Conservation (phyloP, 2,329 filamentous ascomycete genomes). For the Xylaria sp. region DNA sequence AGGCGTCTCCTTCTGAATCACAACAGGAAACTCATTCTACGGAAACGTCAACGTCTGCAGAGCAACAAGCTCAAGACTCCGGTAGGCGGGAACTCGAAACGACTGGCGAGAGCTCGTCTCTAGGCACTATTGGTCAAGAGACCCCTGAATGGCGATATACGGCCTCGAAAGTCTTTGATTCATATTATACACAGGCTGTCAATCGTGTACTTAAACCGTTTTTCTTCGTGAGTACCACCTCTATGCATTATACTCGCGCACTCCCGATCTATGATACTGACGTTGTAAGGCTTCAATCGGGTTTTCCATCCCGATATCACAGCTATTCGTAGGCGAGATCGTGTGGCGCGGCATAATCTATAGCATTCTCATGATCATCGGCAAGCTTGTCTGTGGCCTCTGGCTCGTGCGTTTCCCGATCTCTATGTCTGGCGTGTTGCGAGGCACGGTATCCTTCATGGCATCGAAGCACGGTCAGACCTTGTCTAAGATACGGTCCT, state of each 20-base stretch:
- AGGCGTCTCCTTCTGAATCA: not conserved
- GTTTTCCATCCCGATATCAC: conserved; percentile 78
- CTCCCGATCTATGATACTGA: conserved; percentile 12
- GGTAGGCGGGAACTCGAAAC: not conserved
- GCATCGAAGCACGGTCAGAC: conserved; percentile 26
- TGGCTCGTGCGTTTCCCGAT: conserved; percentile 62
- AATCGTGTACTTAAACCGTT: conserved; percentile 71
- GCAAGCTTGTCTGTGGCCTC: conserved; percentile 68
- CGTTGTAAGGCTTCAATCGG: conserved; percentile 67
- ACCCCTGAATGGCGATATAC: not conserved
- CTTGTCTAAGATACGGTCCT: conserved; percentile 34
- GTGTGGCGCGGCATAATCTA: conserved; percentile 81
- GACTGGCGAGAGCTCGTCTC: not conserved
- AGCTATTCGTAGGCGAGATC: conserved; percentile 71
- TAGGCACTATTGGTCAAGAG: conserved; percentile 13
- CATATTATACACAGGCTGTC: conserved; percentile 54
- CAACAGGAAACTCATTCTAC: conserved; percentile 7
- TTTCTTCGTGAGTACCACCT: conserved; percentile 70
- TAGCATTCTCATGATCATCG: conserved; percentile 73
- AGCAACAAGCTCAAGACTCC: not conserved
- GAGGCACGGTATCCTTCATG: conserved; percentile 18
- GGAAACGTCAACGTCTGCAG: not conserved
- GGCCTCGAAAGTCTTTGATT: conserved; percentile 48
- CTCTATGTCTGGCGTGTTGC: conserved; percentile 26
- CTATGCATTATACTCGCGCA: not conserved